Conservation (phyloP, 2,329 filamentous ascomycete species). For the Calonectria pseudoreteaudii region DNA sequence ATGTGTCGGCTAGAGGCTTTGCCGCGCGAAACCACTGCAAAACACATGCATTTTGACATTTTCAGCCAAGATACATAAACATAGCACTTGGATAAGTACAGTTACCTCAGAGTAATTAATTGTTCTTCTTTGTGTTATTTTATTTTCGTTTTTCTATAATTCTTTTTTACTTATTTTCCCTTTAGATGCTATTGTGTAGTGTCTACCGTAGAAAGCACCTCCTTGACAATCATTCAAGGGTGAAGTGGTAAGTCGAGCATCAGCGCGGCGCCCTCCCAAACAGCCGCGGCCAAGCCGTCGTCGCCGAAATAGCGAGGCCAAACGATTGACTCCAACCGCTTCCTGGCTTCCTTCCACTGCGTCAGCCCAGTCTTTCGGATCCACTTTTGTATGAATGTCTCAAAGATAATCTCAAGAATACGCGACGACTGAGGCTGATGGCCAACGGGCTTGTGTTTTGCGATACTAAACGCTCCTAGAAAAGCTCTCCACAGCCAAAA, state of each 20-base stretch:
- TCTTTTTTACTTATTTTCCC: no score
- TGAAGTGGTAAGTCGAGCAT: not conserved
- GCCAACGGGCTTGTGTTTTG: not conserved
- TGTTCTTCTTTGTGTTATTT: no score
- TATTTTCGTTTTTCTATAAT: no score
- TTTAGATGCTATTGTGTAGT: no score
- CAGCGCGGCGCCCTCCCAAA: not conserved
- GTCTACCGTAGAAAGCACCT: no score
- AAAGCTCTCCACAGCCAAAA: slow-evolving; percentile 40
- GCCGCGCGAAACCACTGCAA: not conserved
- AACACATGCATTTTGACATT: not conserved
- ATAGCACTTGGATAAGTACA: not conserved
- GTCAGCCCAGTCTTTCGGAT: not conserved
- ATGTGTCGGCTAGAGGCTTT: not conserved
- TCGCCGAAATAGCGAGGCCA: not conserved
- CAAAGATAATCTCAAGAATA: not conserved
- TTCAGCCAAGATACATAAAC: not conserved
- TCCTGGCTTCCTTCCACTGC: not conserved
- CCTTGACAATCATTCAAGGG: not conserved
- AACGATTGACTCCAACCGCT: not conserved
- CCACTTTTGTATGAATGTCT: slow-evolving; percentile 24
- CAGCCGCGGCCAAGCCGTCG: not conserved
- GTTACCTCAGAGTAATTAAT: not conserved
- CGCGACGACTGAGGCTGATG: not conserved
- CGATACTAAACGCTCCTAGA: slow-evolving; percentile 31